A percentile compares a stretch with the other conserved stretches of the same genome.
Evolutionary conservation across 2,329 filamentous ascomycete species (phyloP).

Genomic region (Fusarium oxysporum): DNA sequence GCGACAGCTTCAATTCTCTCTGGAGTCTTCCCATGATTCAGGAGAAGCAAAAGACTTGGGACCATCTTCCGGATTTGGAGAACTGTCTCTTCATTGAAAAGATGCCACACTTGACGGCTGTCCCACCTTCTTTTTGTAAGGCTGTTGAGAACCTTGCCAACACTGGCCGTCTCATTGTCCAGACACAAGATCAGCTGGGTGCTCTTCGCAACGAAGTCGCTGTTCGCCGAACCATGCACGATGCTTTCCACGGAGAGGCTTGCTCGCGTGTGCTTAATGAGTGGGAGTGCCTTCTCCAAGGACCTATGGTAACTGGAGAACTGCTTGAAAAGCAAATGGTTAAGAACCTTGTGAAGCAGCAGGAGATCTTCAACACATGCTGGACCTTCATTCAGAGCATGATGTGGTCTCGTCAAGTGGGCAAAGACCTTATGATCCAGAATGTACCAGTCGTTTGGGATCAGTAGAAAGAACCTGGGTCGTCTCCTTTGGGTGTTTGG

Average conservation of each 20-base stretch:
- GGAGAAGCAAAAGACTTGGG: neutral
- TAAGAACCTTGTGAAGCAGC: neutral
- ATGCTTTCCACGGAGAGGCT: slow-evolving; percentile 8
- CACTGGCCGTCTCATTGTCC: slow-evolving; percentile 13
- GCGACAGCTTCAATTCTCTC: neutral
- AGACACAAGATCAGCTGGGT: neutral
- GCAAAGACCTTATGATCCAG: neutral
- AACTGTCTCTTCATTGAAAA: slow-evolving; percentile 7
- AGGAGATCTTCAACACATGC: slow-evolving; percentile 10
- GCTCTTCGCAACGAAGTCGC: neutral
- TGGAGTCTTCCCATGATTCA: neutral
- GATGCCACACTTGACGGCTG: neutral
- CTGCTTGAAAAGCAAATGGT: neutral
- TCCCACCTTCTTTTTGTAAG: neutral
- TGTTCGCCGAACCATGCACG: neutral
- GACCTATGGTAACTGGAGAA: slow-evolving; percentile 4
- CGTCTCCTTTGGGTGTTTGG: neutral
- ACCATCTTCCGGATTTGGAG: neutral
- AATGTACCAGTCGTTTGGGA: neutral
- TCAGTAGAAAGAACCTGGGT: neutral
- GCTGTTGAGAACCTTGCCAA: slow-evolving; percentile 8
- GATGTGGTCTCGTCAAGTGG: neutral
- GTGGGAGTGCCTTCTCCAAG: slow-evolving; percentile 22
- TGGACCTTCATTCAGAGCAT: slow-evolving; percentile 12
- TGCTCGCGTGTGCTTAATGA: slow-evolving; percentile 33